Percentiles rank a stretch among this genome's conserved stretches.
Conservation (phyloP, 345 rosid genomes). For the Isatis tinctoria region DNA sequence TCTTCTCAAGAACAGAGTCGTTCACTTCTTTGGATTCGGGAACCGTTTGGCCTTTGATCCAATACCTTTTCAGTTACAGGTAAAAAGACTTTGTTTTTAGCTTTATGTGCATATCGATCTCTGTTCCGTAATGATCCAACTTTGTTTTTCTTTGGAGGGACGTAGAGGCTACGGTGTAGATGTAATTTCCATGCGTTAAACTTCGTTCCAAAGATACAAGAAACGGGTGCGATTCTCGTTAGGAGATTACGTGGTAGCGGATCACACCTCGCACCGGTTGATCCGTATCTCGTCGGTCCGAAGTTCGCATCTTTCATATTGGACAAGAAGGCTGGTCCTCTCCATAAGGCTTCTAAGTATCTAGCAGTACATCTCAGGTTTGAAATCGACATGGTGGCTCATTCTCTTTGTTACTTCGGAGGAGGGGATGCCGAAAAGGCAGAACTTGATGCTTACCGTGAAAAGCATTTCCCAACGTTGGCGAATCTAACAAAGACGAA, state of each 20-base stretch:
- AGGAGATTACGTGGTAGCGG: conserved; percentile 56
- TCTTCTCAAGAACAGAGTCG: conserved; percentile 62
- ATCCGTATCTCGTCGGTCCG: conserved; percentile 70
- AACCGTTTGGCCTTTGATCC: conserved; percentile 97
- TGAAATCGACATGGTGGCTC: conserved; percentile 98
- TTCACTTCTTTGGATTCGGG: conserved; percentile 90
- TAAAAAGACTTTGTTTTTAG: conserved; percentile 27
- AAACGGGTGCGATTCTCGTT: conserved; percentile 72
- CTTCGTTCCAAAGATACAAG: conserved; percentile 82
- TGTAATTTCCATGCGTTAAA: conserved; percentile 87
- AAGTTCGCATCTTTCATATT: conserved; percentile 44
- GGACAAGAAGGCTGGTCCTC: conserved; percentile 35
- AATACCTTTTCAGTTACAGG: conserved; percentile 85
- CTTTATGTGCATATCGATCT: not conserved
- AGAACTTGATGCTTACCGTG: conserved; percentile 78
- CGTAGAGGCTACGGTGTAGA: conserved; percentile 98
- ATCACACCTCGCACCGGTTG: conserved; percentile 56
- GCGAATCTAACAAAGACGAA: conserved; percentile 52
- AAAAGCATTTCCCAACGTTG: conserved; percentile 82
- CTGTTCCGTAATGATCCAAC: not conserved
- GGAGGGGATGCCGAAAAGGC: conserved; percentile 74
- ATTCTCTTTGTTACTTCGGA: conserved; percentile 89
- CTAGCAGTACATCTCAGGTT: conserved; percentile 86
- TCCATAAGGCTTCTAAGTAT: conserved; percentile 59
- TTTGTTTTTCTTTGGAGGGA: conserved; percentile 30